Evolutionary conservation across 257 asterid genomes (phyloP).

Genomic region (Thymus quinquecostatus): DNA sequence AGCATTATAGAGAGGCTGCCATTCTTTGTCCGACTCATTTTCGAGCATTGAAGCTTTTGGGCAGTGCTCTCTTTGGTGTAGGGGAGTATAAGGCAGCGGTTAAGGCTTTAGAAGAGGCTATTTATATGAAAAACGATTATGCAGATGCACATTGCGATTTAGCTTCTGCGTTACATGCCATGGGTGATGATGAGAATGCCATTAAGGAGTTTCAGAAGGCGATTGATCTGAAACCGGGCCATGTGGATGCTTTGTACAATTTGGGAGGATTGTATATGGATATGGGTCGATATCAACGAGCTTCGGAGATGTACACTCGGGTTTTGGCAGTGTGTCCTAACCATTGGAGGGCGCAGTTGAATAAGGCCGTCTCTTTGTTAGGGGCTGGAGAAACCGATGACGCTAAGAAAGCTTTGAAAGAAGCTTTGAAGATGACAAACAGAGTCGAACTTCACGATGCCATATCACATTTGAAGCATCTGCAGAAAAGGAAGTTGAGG

Average conservation of each 20-base stretch:
- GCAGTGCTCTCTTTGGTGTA: conserved; percentile 97
- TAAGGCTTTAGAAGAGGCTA: conserved; percentile 98
- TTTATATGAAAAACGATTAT: conserved; percentile 91
- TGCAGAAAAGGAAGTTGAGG: conserved; percentile 79
- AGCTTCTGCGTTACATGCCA: conserved; percentile 95
- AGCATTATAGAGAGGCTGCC: conserved; percentile 99
- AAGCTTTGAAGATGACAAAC: conserved; percentile 94
- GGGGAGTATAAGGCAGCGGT: conserved; percentile 99
- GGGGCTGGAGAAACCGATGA: conserved; percentile 98
- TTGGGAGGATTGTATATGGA: conserved; percentile 98
- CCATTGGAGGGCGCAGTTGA: conserved; percentile 98
- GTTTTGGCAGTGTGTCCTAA: conserved; percentile 93
- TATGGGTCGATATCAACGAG: conserved; percentile 97
- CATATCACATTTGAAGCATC: conserved; percentile 85
- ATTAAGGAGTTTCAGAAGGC: conserved; percentile 99
- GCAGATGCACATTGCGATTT: conserved; percentile 98
- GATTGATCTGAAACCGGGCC: conserved; percentile 95
- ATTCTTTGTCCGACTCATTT: conserved; percentile 96
- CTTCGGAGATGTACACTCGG: conserved; percentile 96
- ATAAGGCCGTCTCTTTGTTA: conserved; percentile 85
- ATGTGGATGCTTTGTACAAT: conserved; percentile 90
- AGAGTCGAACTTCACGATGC: conserved; percentile 95
- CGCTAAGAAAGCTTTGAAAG: conserved; percentile 94
- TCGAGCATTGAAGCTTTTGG: conserved; percentile 91
- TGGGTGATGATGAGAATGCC: conserved; percentile 98